Evolutionary conservation across 2,329 filamentous ascomycete genomes (phyloP).

Genomic region (Nakataea oryzae): DNA sequence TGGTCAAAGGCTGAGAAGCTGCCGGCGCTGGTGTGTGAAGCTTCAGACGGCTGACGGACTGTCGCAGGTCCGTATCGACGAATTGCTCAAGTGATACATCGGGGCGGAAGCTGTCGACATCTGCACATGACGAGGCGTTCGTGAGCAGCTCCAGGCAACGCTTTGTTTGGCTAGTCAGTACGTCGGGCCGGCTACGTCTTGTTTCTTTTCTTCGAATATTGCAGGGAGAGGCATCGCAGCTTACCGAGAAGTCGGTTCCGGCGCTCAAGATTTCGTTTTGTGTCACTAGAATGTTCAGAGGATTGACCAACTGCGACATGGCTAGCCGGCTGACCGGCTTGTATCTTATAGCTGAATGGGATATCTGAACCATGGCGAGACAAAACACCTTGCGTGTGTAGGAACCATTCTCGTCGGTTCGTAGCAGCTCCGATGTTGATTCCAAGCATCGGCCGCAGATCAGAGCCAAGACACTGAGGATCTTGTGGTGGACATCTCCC

Average conservation of each 20-base stretch:
- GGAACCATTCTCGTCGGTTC: slow-evolving; percentile 8
- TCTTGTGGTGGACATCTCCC: slow-evolving; percentile 12
- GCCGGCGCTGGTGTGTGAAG: not conserved
- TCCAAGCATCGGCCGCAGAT: slow-evolving; percentile 13
- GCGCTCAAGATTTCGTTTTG: slow-evolving; percentile 9
- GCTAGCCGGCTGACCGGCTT: slow-evolving; percentile 15
- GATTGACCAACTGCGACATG: slow-evolving; percentile 12
- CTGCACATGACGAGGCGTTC: slow-evolving; percentile 4
- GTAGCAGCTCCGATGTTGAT: slow-evolving; percentile 7
- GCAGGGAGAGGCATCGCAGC: not conserved
- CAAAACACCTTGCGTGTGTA: slow-evolving; percentile 9
- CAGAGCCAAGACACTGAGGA: slow-evolving; percentile 15
- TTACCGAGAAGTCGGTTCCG: slow-evolving; percentile 14
- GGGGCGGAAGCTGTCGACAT: not conserved
- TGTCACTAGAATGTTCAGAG: slow-evolving; percentile 7
- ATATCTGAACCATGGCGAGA: slow-evolving; percentile 14
- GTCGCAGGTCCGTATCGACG: slow-evolving; percentile 8
- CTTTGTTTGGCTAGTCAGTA: slow-evolving; percentile 3
- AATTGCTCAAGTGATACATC: slow-evolving; percentile 8
- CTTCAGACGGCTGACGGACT: slow-evolving; percentile 7
- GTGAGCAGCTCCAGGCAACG: slow-evolving; percentile 10
- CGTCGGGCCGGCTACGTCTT: not conserved
- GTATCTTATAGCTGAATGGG: slow-evolving; percentile 11
- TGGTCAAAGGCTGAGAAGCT: slow-evolving; percentile 3
- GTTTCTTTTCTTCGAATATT: not conserved